Evolutionary conservation across 2,329 filamentous ascomycete genomes (phyloP).

Genomic region (Thelonectria olida): DNA sequence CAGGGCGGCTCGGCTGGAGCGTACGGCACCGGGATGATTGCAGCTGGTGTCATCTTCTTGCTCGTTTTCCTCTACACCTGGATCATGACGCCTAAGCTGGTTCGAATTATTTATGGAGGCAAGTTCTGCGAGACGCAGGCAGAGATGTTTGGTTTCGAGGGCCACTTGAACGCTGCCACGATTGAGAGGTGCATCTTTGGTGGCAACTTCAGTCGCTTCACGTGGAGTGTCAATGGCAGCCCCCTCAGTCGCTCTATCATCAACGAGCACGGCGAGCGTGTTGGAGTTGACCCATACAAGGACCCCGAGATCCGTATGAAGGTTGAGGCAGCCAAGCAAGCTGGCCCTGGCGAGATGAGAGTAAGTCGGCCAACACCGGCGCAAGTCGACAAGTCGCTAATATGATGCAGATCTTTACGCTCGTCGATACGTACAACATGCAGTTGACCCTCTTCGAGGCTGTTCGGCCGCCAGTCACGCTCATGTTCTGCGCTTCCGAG

Average conservation of each 20-base stretch:
- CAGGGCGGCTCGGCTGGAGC: slow-evolving; percentile 17
- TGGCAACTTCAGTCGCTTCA: slow-evolving; percentile 40
- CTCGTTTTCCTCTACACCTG: slow-evolving; percentile 36
- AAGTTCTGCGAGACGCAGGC: slow-evolving; percentile 43
- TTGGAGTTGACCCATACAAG: slow-evolving; percentile 39
- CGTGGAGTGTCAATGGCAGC: slow-evolving; percentile 42
- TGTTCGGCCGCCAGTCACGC: slow-evolving; percentile 34
- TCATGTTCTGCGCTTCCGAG: slow-evolving; percentile 41
- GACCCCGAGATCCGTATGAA: slow-evolving; percentile 37
- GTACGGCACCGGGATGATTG: slow-evolving; percentile 19
- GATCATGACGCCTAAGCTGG: slow-evolving; percentile 36
- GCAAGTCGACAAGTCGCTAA: not conserved
- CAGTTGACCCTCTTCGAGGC: slow-evolving; percentile 47
- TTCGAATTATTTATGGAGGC: slow-evolving; percentile 40
- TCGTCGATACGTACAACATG: slow-evolving; percentile 50
- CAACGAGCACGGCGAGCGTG: slow-evolving; percentile 39
- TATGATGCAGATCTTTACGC: slow-evolving; percentile 43
- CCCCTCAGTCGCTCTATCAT: slow-evolving; percentile 38
- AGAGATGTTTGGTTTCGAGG: slow-evolving; percentile 46
- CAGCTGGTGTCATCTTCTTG: slow-evolving; percentile 34
- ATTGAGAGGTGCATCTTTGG: slow-evolving; percentile 44
- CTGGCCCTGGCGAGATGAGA: slow-evolving; percentile 40
- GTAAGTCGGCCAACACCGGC: slow-evolving; percentile 22
- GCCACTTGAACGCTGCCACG: slow-evolving; percentile 42
- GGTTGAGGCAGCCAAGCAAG: slow-evolving; percentile 39